Percentiles rank a stretch among this genome's conserved stretches.
phyloP scores from a whole-genome alignment of 2,329 filamentous ascomycete species.

The Scedosporium boydii region DNA sequence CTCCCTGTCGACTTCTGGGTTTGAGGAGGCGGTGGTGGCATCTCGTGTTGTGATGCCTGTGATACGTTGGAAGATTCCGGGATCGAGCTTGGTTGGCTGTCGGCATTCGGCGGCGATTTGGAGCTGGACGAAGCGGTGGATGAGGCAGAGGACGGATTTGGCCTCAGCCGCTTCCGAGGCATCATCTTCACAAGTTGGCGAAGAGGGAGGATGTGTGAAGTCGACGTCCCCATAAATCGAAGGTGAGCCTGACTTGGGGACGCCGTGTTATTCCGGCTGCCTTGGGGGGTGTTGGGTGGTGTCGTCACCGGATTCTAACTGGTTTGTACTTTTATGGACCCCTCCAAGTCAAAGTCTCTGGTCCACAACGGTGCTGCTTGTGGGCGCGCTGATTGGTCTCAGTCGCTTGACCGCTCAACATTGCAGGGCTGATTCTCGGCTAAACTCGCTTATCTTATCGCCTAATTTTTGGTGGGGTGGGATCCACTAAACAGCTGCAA shows the following conservation, averaged over 20 bases:
- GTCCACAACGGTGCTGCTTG: background rate
- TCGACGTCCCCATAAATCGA: background rate
- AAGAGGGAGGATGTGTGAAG: background rate
- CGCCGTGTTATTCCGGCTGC: conserved; percentile 1
- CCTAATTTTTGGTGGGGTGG: background rate
- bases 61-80: background rate
- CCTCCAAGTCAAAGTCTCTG: background rate
- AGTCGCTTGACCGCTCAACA: background rate
- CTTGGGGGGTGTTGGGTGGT: background rate
- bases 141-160: background rate
- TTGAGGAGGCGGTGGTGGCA: background rate
- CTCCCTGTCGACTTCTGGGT: background rate
- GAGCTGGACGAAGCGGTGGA: background rate
- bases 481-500: background rate
- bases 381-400: background rate
- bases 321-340: background rate
- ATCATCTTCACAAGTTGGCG: background rate
- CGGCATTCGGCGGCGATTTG: background rate
- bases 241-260: background rate
- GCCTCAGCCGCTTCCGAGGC: conserved; percentile 3
- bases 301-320: background rate
- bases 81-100: background rate
- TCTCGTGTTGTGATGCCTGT: background rate
- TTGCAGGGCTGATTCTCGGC: background rate
- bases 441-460: conserved; percentile 11